Evolutionary conservation across 2,329 filamentous ascomycete species (phyloP), one percentile per base, ranked within the genome.

Genomic region (Botrytis galanthina): DNA sequence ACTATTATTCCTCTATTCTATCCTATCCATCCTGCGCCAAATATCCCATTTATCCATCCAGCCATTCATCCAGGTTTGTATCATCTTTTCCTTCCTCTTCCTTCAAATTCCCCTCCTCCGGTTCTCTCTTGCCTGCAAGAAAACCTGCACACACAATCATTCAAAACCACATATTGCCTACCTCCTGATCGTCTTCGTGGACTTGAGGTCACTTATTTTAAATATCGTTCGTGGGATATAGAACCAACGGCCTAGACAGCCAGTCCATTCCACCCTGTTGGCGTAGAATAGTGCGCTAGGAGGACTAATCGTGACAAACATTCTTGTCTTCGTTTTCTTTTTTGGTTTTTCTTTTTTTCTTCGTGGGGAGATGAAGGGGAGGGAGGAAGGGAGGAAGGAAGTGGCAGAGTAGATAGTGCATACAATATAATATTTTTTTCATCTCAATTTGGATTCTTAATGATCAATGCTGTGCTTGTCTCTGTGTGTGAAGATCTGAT

Each of bases 281-380:
- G 79, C 77, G 78, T 78, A 72, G 79, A 81, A 71, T 62, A 78
- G 78, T 81, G 80, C 78, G 78, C 79, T 77, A 81, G 78, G 80
- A 82, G 81, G 81, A 82, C 81, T 82, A 81, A 81, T 79, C 77
- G 76, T 78, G 80, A 81, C 80, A 80, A 77, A 82, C 79, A 82
- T 67, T 54, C 14, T 48, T 66, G 16, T 67, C 3, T 26, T 10
- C 7, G 5, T 20, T n/a, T 51, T 14, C 6, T n/a, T n/a, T n/a
- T n/a, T n/a, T n/a, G n/a, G 26, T 51, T 51, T 51, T 26, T 64
- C 32, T 46, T 22, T 46, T 46, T 20, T 46, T 9, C 5, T 64
- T 20, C 39, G 14, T 42, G 39, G 12, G 39, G 51, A 18, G n/a
- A 54, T 18, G n/a, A 22, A 51, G 8, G 6, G 48, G 48, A n/a